phyloP scores from a whole-genome alignment of 345 rosid genomes.

The Heritiera littoralis region DNA sequence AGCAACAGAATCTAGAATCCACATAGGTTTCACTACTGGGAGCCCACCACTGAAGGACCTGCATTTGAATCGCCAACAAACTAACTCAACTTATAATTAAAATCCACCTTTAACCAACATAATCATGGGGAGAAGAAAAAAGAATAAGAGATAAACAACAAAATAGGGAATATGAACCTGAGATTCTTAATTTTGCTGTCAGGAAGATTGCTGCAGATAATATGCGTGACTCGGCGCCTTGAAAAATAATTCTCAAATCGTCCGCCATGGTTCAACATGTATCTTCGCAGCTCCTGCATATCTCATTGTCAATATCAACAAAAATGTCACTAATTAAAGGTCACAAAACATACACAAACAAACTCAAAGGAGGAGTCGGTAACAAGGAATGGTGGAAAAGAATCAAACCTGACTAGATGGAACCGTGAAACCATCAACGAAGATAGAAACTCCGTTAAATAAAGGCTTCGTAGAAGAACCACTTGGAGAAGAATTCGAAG shows the following conservation, averaged over 20 bases:
- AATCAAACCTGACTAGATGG: slow-evolving; percentile 83
- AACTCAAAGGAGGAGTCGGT: neutral
- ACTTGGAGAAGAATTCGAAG: slow-evolving; percentile 45
- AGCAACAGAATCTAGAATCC: slow-evolving; percentile 79
- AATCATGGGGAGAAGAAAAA: neutral
- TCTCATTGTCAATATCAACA: slow-evolving; percentile 10
- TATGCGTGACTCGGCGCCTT: slow-evolving; percentile 78
- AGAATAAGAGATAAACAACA: neutral
- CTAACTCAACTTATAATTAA: slow-evolving; percentile 2
- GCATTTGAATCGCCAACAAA: slow-evolving; percentile 28
- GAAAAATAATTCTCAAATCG: slow-evolving; percentile 85
- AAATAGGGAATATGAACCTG: slow-evolving; percentile 44
- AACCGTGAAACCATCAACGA: slow-evolving; percentile 87
- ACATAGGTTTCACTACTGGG: slow-evolving; percentile 89
- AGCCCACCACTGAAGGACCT: slow-evolving; percentile 92
- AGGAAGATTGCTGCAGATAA: slow-evolving; percentile 89
- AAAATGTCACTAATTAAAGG: neutral
- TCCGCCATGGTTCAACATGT: slow-evolving; percentile 77
- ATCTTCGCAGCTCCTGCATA: slow-evolving; percentile 68
- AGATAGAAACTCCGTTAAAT: slow-evolving; percentile 85
- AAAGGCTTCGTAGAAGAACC: slow-evolving; percentile 52
- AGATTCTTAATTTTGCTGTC: slow-evolving; percentile 82
- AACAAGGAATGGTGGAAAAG: neutral
- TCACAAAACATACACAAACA: neutral
- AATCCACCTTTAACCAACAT: neutral